Evolutionary conservation across 345 rosid species (phyloP).

Genomic region (Aethionema arabicum): DNA sequence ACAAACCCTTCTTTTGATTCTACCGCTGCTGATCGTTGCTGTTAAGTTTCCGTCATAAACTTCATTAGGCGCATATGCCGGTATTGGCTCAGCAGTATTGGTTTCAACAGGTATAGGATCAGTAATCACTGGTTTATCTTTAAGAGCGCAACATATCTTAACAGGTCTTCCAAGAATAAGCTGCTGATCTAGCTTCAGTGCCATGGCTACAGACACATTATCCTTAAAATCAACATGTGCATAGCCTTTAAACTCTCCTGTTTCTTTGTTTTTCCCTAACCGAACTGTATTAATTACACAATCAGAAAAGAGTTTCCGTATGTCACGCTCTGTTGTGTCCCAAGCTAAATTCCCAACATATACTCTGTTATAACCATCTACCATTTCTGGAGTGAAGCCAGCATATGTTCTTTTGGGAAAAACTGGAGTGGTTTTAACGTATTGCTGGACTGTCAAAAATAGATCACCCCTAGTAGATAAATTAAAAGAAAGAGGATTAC

Average conservation of each 20-base stretch:
- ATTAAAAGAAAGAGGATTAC: constrained; percentile 22
- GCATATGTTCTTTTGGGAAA: constrained; percentile 40
- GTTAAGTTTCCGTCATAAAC: constrained; percentile 25
- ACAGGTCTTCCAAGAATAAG: constrained; percentile 71
- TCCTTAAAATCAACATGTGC: constrained; percentile 85
- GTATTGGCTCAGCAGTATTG: constrained; percentile 4
- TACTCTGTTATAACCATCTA: constrained; percentile 82
- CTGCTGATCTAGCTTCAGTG: constrained; percentile 81
- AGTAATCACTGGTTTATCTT: constrained; percentile 39
- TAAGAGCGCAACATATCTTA: constrained; percentile 86
- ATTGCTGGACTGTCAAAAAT: constrained; percentile 77
- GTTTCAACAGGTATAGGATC: constrained; percentile 25
- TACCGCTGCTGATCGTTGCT: constrained; percentile 44
- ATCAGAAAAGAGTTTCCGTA: constrained; percentile 67
- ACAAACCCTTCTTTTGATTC: constrained; percentile 72
- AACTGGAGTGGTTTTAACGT: constrained; percentile 43
- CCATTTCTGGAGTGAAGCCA: constrained; percentile 60
- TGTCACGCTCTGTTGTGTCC: constrained; percentile 78
- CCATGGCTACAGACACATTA: constrained; percentile 55
- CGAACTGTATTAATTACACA: constrained; percentile 68
- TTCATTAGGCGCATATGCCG: constrained; percentile 1
- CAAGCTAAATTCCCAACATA: constrained; percentile 85
- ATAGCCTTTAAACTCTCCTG: constrained; percentile 79
- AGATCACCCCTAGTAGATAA: constrained; percentile 70
- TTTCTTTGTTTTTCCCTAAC: constrained; percentile 77